Evolutionary conservation across 164 flowering plant genomes (phyloP), one percentile per base, ranked within the genome.

Genomic region (Echeveria elegans): DNA sequence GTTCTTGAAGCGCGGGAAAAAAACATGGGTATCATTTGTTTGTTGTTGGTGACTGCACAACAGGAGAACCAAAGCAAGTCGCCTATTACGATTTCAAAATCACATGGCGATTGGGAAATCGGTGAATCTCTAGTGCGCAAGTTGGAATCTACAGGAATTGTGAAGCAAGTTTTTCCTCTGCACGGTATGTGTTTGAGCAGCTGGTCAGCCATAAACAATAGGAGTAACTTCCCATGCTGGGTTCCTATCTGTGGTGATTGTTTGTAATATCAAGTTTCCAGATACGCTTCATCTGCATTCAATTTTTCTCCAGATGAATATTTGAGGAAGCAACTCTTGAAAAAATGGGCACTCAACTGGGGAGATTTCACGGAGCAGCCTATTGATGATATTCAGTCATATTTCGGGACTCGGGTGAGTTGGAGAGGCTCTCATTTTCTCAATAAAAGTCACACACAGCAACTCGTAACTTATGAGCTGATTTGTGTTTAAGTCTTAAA

Each of bases 301-400:
- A 53, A 69, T 68, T 61, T 67, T 68, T 71, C n/a, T n/a, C n/a
- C n/a, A 94, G 98, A 82, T 79, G 98, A 94, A 78, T 74, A 41
- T 26, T 85, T 72, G 77, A 81, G 97, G 80, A 94, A 89, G 79
- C 76, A 80, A 65, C 91, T 90, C 52, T 69, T 94, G 71, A 85
- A 78, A 73, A 83, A 70, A 65, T 94, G 98, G 98, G 96, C 96
- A 12, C 78, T 94, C 65, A 82, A 86, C 70, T 87, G 89, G 87
- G 67, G 77, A 79, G 89, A 86, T 72, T 72, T 84, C 63, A 89
- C 97, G 23, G 67, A 63, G 23, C 97, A 94, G 78, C 98, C 98
- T 24, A 79, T 94, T 67, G 97, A 94, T 82, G 95, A 94, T 61
- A 79, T 94, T 18, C 82, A 88, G 68, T 75, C 86, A 32, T 94